Conservation (phyloP, 148 eudicot species). For the Euryodendron excelsum region DNA sequence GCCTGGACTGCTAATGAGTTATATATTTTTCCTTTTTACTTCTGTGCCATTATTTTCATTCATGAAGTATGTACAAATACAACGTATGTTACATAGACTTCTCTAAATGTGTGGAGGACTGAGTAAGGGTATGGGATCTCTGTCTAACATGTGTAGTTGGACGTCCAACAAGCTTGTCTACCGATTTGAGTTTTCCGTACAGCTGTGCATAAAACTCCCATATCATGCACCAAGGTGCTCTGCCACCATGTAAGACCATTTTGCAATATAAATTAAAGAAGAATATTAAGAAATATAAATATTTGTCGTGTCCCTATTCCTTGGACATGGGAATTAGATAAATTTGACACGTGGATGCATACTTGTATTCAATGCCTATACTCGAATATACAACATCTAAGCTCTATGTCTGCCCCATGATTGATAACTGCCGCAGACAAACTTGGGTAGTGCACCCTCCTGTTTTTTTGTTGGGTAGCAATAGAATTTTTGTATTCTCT, state of each 20-base stretch:
- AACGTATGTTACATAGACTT: background rate
- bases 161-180: background rate
- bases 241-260: background rate
- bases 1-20: conserved; percentile 46
- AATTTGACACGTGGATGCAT: no score
- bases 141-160: background rate
- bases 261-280: background rate
- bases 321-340: no score
- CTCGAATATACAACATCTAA: background rate
- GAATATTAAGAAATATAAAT: background rate
- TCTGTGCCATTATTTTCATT: background rate
- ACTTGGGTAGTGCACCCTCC: no score
- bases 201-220: background rate
- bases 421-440: no score
- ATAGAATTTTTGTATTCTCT: background rate
- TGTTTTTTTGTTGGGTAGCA: background rate
- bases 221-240: no score
- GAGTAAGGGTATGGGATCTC: no score
- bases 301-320: no score
- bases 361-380: no score
- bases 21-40: conserved; percentile 13
- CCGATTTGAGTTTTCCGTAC: background rate
- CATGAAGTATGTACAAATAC: background rate
- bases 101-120: background rate
- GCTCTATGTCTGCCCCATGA: background rate